Evolutionary conservation across 345 rosid species (phyloP).

Genomic region (Arabidopsis suecica): DNA sequence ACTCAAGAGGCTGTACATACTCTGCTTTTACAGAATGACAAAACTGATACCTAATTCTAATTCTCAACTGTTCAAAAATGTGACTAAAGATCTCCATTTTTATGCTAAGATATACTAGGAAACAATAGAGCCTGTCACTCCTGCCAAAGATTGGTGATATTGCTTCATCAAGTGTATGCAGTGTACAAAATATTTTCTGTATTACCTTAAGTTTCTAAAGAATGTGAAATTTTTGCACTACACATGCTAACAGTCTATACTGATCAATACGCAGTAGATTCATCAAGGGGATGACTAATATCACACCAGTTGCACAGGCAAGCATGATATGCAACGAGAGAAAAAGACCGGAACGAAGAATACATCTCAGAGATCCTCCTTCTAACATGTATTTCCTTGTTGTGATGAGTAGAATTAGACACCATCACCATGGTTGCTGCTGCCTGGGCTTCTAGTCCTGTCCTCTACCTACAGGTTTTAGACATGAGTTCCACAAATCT

Average conservation of each 20-base stretch:
- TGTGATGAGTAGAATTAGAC: constrained; percentile 56
- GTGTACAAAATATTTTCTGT: neutral
- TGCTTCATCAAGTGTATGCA: constrained; percentile 7
- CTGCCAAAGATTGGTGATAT: neutral
- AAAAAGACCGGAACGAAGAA: constrained; percentile 10
- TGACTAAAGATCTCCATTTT: neutral
- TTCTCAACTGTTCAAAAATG: neutral
- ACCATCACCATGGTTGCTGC: constrained; percentile 53
- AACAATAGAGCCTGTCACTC: constrained; percentile 6
- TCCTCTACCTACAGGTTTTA: neutral
- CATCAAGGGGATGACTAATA: neutral
- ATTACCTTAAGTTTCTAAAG: neutral
- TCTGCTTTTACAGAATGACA: neutral
- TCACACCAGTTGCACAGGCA: constrained; percentile 8
- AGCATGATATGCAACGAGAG: neutral
- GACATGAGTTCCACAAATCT: constrained; percentile 5
- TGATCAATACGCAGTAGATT: neutral
- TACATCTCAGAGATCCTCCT: constrained; percentile 79
- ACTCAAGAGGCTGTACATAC: neutral
- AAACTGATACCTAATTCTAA: neutral
- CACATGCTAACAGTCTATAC: neutral
- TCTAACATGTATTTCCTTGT: constrained; percentile 72
- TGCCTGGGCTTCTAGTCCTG: constrained; percentile 16
- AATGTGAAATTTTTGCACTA: neutral
- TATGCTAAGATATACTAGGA: neutral